phyloP scores from a whole-genome alignment of 257 asterid species.

The Solanum sitiens region DNA sequence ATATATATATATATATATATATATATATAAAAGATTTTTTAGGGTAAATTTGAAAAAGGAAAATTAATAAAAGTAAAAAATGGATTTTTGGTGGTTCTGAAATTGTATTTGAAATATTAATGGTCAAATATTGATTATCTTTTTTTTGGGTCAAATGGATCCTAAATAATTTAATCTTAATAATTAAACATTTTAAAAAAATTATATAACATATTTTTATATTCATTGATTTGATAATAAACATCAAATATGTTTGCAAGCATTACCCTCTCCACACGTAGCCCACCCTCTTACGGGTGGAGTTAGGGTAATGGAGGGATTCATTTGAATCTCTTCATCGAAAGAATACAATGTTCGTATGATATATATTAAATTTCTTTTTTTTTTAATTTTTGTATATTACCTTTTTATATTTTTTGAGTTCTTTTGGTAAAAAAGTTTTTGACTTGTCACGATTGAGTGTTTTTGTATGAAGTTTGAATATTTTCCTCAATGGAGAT shows the following conservation, averaged over 20 bases:
- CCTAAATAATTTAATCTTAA: not conserved
- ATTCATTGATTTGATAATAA: not conserved
- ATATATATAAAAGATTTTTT: no score
- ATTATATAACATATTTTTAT: not conserved
- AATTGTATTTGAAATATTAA: no score
- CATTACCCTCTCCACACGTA: not conserved
- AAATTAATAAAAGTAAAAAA: not conserved
- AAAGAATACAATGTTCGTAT: not conserved
- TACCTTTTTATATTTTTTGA: not conserved
- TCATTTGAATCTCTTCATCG: no score
- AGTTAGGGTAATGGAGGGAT: not conserved
- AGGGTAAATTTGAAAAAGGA: not conserved
- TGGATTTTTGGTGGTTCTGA: not conserved
- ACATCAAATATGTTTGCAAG: not conserved
- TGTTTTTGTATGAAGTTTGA: no score
- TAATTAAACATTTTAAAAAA: not conserved
- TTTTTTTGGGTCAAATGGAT: no score
- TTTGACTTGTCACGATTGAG: accelerated
- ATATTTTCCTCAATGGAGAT: not conserved
- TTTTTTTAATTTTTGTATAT: no score
- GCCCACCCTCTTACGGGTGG: not conserved
- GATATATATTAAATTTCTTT: no score
- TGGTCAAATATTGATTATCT: not conserved
- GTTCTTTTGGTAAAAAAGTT: no score
- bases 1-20: no score